A percentile compares a stretch with the other conserved stretches of the same genome.
phyloP scores from a whole-genome alignment of 805 yeast genomes.

The Brettanomyces naardenensis region DNA sequence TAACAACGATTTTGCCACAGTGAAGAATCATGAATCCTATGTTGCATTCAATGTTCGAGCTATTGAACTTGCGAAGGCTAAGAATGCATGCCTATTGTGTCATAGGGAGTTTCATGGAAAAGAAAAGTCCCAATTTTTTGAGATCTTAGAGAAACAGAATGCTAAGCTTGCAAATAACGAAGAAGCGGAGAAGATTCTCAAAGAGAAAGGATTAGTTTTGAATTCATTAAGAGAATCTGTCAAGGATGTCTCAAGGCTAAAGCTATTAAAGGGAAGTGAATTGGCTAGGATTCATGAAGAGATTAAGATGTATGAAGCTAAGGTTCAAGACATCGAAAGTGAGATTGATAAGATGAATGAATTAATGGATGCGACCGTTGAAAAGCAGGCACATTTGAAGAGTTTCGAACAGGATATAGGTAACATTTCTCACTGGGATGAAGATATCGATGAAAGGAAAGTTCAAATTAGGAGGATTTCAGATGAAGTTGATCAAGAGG shows the following conservation, averaged over 20 bases:
- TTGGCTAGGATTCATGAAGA: conserved; percentile 2
- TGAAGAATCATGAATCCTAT: conserved; percentile 64
- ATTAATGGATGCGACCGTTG: not conserved
- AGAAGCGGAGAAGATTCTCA: conserved; percentile 15
- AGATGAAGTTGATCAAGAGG: conserved; percentile 10
- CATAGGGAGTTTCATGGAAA: conserved; percentile 49
- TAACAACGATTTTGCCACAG: conserved; percentile 51
- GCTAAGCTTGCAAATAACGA: conserved; percentile 13
- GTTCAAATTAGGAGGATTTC: conserved; percentile 6
- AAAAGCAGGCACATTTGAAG: conserved; percentile 6
- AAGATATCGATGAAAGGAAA: conserved; percentile 7
- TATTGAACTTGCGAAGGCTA: conserved; percentile 46
- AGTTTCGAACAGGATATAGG: conserved; percentile 6
- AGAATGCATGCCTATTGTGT: conserved; percentile 65
- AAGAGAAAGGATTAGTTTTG: conserved; percentile 22
- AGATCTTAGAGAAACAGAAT: conserved; percentile 17
- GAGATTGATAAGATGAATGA: conserved; percentile 16
- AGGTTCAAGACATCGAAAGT: conserved; percentile 12
- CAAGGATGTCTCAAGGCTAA: conserved; percentile 20
- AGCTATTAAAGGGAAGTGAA: conserved; percentile 24
- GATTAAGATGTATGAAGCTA: not conserved
- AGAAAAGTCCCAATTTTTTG: conserved; percentile 17
- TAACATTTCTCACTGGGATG: conserved; percentile 1
- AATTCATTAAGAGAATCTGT: conserved; percentile 21
- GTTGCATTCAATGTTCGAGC: conserved; percentile 66